These are phyloP conservation scores for Dioszegia crocea DNA, from an alignment of 768 basidiomycete species.

Conservation along the genomic window DNA sequence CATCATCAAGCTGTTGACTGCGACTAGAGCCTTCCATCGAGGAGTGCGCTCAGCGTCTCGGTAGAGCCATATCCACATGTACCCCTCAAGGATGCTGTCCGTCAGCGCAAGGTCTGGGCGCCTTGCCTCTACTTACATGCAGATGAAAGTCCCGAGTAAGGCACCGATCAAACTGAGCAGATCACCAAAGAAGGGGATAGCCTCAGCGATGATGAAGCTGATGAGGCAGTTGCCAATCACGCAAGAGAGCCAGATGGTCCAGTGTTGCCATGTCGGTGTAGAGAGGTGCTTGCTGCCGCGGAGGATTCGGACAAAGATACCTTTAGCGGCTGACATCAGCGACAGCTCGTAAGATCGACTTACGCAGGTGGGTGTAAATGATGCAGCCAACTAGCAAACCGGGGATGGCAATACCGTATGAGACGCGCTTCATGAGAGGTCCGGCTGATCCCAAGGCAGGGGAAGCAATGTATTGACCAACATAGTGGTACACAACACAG, in stretches of 20 bases:
- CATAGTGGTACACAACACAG: slow-evolving; percentile 42
- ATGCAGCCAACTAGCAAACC: slow-evolving; percentile 29
- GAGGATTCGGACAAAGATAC: slow-evolving; percentile 37
- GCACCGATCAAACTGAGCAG: slow-evolving; percentile 38
- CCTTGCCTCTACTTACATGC: slow-evolving; percentile 18
- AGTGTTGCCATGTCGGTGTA: slow-evolving; percentile 28
- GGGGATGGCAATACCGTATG: slow-evolving; percentile 25
- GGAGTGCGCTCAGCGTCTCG: slow-evolving; percentile 8
- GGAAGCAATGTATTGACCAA: slow-evolving; percentile 44
- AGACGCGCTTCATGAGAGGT: slow-evolving; percentile 37
- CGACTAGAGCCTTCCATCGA: slow-evolving; percentile 14
- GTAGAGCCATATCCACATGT: slow-evolving; percentile 45
- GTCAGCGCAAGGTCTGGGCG: neutral
- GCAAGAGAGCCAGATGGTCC: slow-evolving; percentile 30
- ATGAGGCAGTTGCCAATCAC: slow-evolving; percentile 31
- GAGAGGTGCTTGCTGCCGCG: slow-evolving; percentile 29
- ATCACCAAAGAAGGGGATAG: slow-evolving; percentile 42
- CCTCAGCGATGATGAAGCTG: slow-evolving; percentile 37
- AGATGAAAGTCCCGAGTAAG: slow-evolving; percentile 36
- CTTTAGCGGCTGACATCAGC: slow-evolving; percentile 6
- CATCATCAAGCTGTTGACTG: slow-evolving; percentile 13
- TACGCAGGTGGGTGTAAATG: slow-evolving; percentile 29
- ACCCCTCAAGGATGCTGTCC: slow-evolving; percentile 18
- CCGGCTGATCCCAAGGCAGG: slow-evolving; percentile 48
- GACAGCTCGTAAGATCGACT: neutral